Evolutionary conservation across 1,284 basidiomycete species (phyloP), one percentile per base, ranked within the genome.

Genomic region (Coniferiporia weirii): DNA sequence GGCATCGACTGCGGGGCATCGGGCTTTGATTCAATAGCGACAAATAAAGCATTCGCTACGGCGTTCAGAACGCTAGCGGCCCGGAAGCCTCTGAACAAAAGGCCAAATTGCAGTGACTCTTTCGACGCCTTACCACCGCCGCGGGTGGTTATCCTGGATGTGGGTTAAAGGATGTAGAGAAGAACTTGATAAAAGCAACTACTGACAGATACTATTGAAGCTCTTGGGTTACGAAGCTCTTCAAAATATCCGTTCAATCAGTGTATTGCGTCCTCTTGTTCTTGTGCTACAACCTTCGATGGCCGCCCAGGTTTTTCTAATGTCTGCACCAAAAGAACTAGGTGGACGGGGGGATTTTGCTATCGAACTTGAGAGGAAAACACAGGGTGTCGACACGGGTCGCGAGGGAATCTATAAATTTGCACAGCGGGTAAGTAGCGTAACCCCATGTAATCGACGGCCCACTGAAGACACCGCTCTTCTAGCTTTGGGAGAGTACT

Each of bases 311-410:
- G 43, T 55, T 20, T 55, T 55, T 20, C 19, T 55, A 10, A 34
- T 47, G 20, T 55, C 53, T 27, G 53, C 40, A 7, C 53, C 53
- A 19, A 47, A 55, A 43, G 40, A 45, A 36, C 32, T 55, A 19
- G 53, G 53, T 10, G 53, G 53, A 15, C 40, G 53, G 43, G 53
- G 53, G 5, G 53, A 55, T 19, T 55, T 55, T 34, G 53, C 53
- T 7, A 15, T 43, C 44, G 45, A 44, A n/a, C 44, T 55, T n/a
- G 53, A 55, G 17, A 43, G 40, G 22, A 22, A 55, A 47, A 32
- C 22, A 6, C 22, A 46, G 43, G 43, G 20, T 13, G 32, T 46
- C 19, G 45, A 55, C 46, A 10, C 34, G 4, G 20, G 27, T 32
- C 22, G n/a, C 19, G 19, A 55, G 8, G 53, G 15, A 15, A 55